Evolutionary conservation across 2,329 filamentous ascomycete genomes (phyloP), one percentile per base, ranked within the genome.

Genomic region (Xylaria sp.): DNA sequence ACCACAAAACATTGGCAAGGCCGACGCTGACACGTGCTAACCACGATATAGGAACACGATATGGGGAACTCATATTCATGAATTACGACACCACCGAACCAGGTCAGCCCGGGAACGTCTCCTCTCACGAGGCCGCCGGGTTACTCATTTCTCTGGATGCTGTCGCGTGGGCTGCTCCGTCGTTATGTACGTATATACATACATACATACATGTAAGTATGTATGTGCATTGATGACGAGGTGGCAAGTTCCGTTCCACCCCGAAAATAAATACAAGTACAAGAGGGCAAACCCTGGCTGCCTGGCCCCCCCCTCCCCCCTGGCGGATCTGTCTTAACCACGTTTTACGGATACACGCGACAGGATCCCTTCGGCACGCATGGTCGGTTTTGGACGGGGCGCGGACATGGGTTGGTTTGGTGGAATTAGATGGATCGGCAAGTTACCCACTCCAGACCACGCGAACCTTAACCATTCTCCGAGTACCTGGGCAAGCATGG

Each of bases 1-100:
- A n/a, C n/a, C n/a, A n/a, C n/a, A n/a, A n/a, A n/a, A n/a, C n/a
- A n/a, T n/a, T n/a, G 29, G 20, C 8, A 44, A n/a, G n/a, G 7
- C 17, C 26, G 11, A 41, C 51, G 47, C 55, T 62, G 34, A 48
- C 59, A 29, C 54, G 46, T 16, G 38, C 48, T 21, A 39, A 11
- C 45, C 29, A 19, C 39, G 45, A 44, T 58, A 46, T 55, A 87
- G 85, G 85, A 88, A 70, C 85, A 88, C 66, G 82, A 86, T 64
- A 76, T 87, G 71, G 85, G 85, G 43, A 88, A 88, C 51, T 83
- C 80, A 24, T 83, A 80, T 68, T 71, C 75, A 53, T 80, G 60
- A 74, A 9, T 48, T 11, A 19, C 17, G 6, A 24, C 44, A 9
- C 5, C 24, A 26, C 24, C 24, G 24, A 26, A 26, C 24, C 24